A percentile compares a stretch with the other conserved stretches of the same genome.
Conservation (phyloP, 345 rosid genomes). For the Anastatica hierochuntica region DNA sequence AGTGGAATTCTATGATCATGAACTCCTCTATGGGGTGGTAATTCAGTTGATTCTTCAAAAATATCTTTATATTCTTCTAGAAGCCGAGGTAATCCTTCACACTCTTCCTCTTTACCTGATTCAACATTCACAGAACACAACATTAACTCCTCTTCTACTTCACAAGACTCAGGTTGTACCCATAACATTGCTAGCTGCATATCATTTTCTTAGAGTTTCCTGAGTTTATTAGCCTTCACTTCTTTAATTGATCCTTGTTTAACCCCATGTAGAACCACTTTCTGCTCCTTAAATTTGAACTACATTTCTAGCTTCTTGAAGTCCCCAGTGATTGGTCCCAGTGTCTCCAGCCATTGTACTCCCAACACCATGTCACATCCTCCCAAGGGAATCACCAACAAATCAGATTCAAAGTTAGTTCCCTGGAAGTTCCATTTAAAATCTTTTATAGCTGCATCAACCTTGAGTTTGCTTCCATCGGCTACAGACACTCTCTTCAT, state of each 20-base stretch:
- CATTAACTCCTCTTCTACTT: no score
- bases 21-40: no score
- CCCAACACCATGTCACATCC: background rate
- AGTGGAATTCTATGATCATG: no score
- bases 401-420: background rate
- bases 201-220: background rate
- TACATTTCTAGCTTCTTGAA: background rate
- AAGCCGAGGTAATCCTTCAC: no score
- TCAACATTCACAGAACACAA: no score
- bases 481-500: background rate
- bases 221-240: background rate
- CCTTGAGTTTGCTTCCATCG: background rate
- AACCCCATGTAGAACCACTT: background rate
- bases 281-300: background rate
- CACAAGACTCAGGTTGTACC: no score
- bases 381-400: background rate
- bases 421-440: accelerated
- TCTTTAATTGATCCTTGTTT: background rate
- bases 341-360: background rate
- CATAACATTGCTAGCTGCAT: no score
- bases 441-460: accelerated
- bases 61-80: no score
- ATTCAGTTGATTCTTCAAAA: no score
- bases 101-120: no score
- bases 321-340: background rate